phyloP scores from a whole-genome alignment of 2,329 filamentous ascomycete genomes.

The Epichloe sibirici region DNA sequence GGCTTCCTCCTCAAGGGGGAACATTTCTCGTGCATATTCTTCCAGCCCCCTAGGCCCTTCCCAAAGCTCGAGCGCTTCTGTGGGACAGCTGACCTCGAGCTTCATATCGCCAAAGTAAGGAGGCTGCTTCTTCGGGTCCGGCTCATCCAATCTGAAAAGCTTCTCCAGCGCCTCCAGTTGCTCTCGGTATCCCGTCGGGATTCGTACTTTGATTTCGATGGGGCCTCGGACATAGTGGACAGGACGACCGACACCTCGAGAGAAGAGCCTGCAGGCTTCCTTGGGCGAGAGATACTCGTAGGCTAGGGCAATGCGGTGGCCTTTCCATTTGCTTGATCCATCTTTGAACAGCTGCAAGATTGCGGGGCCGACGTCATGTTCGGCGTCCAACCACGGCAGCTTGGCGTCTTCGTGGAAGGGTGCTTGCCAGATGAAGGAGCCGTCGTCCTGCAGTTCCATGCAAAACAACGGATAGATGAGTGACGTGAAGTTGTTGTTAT shows the following conservation, averaged over 20 bases:
- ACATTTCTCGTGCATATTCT: slow-evolving; percentile 90
- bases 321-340: slow-evolving; percentile 74
- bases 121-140: slow-evolving; percentile 43
- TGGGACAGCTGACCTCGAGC: slow-evolving; percentile 53
- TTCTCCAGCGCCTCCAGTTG: slow-evolving; percentile 63
- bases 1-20: slow-evolving; percentile 85
- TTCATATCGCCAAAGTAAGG: slow-evolving; percentile 49
- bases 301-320: slow-evolving; percentile 66
- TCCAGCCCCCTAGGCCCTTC: slow-evolving; percentile 82
- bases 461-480: slow-evolving; percentile 87
- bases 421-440: slow-evolving; percentile 83
- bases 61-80: slow-evolving; percentile 73
- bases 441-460: slow-evolving; percentile 77
- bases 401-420: slow-evolving; percentile 85
- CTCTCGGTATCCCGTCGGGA: slow-evolving; percentile 78
- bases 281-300: slow-evolving; percentile 79
- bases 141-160: slow-evolving; percentile 40
- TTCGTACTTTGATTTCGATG: slow-evolving; percentile 74
- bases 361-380: slow-evolving; percentile 89
- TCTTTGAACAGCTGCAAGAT: slow-evolving; percentile 94
- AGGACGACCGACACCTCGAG: slow-evolving; percentile 61
- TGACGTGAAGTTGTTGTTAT: slow-evolving; percentile 98
- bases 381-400: slow-evolving; percentile 89
- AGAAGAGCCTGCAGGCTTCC: slow-evolving; percentile 73
- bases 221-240: slow-evolving; percentile 68